Evolutionary conservation across 2,329 filamentous ascomycete genomes (phyloP), one percentile per base, ranked within the genome.

Genomic region (Aspergillus tubingensis): DNA sequence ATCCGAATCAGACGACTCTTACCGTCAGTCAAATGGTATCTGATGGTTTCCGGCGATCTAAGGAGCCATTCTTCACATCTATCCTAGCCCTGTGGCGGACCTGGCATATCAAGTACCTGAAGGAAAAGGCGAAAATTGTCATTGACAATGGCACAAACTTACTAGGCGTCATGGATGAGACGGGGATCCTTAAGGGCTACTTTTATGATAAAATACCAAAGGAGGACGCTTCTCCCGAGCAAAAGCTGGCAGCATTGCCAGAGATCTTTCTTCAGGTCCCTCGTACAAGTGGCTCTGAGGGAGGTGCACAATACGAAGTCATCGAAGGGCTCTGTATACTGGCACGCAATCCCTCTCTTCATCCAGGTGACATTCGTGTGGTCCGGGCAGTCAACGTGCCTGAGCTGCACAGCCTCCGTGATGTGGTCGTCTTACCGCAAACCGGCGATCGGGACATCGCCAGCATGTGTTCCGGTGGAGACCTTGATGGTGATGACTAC

Each of bases 401-500:
- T 0, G 79, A 80, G n/a, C 80, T 99, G 3, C 85, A 82, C 49
- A 91, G 97, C 68, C 81, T 97, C 3, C 88, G 85, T 59, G 88
- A 98, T 71, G 91, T 96, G 0, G 88, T 98, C 1, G 92, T 98
- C 0, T 89, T 99, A 52, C 91, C 95, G 0, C 86, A 91, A 38
- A 88, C 81, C 0, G 94, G 94, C 0, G 92, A 97, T 70, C 83
- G 90, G 15, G 92, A 96, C 64, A 79, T 99, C 21, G 87, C 93
- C 0, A 92, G 90, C 69, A 98, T 98, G 94, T 92, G 95, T 65
- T 96, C 95, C 3, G 95, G 95, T 2, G 95, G 95, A 0, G 95
- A 99, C 71, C 83, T 99, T 0, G 95, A 99, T 71, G 95, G 95
- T 0, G 95, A 99, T 69, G 95, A 99, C 72, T 99, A 92, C 72